A percentile compares a stretch with the other conserved stretches of the same genome.
phyloP scores from a whole-genome alignment of 108 stramenopile species.

The Cafeteria roenbergensis region DNA sequence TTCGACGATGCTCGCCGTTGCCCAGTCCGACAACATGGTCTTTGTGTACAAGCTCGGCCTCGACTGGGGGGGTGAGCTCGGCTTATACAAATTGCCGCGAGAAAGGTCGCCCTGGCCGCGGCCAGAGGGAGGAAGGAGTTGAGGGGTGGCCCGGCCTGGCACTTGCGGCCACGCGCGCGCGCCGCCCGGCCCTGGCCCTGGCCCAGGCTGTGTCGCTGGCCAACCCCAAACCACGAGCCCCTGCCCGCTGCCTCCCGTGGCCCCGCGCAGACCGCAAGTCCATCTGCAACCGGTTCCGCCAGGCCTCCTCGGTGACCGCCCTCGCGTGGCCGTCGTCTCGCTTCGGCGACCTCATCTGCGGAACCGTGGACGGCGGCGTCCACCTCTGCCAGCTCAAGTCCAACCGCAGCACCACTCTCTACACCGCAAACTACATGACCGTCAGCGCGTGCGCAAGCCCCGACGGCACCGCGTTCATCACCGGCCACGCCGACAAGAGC shows the following conservation, averaged over 20 bases:
- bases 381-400: slow-evolving; percentile 44
- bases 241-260: too few species aligned
- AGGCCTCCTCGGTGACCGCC: slow-evolving; percentile 34
- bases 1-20: slow-evolving; percentile 43
- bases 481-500: slow-evolving; percentile 44
- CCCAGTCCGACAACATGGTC: slow-evolving; percentile 55
- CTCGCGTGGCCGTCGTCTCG: slow-evolving; percentile 40
- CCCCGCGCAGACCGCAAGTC: slow-evolving; percentile 43
- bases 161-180: too few species aligned
- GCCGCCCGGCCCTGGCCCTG: too few species aligned
- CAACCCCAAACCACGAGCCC: too few species aligned
- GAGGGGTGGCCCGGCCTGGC: too few species aligned
- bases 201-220: too few species aligned
- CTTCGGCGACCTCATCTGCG: slow-evolving; percentile 43
- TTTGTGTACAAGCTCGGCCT: slow-evolving; percentile 55
- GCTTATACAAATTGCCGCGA: background rate
- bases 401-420: slow-evolving; percentile 43
- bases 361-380: slow-evolving; percentile 49
- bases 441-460: slow-evolving; percentile 30
- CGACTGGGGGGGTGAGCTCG: too few species aligned
- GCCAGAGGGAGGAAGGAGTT: too few species aligned
- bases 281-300: slow-evolving; percentile 53
- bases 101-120: too few species aligned
- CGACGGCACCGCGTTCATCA: slow-evolving; percentile 39
- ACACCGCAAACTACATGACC: slow-evolving; percentile 30